Base-by-base conservation (phyloP, 805 yeast genomes). In the Clavispora asparagi region DNA sequence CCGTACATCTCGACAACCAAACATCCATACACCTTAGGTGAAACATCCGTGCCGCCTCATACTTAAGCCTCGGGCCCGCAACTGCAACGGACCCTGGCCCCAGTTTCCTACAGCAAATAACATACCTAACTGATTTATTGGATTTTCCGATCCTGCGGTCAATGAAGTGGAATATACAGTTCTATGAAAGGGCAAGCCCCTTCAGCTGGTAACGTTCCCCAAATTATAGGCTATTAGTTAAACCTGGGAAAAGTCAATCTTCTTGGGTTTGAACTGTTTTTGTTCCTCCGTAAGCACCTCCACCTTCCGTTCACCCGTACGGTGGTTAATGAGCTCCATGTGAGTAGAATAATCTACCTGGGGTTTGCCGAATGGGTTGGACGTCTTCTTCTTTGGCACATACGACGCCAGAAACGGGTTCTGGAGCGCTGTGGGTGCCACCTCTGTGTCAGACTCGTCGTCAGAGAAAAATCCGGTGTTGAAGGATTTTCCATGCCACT, bases 251-350 rank as follows among this genome's bases (percentile, higher is more conserved):
- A 70, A 70, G 30, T 57, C 57, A 33, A 74, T 55, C 40, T 56
- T 61, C 43, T 61, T 71, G 0, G 80, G 79, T 53, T 66, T 68
- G 36, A 72, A 59, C 7, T 55, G 55, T 39, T 60, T 55, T 40
- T 72, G 69, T 9, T 49, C 51, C 13, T 60, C 61, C 19, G 65
- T 59, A 35, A 73, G 50, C 29, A 56, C 53, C 40, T 58, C 55
- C 9, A 61, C 55, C 7, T 61, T 55, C 26, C 61, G 62, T 46
- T 71, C 62, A 2, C 78, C 79, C 0, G 76, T 73, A 43, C 65
- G 67, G 47, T 63, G 67, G 55, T 74, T 67, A 29, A 73, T 52
- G 48, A 65, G 56, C 49, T 75, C 78, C 43, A 70, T 59, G 41
- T 68, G 71, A 13, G 67, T 59, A 17, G 65, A 67, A 47, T 64